A percentile compares a stretch with the other conserved stretches of the same genome.
Evolutionary conservation across 2,329 filamentous ascomycete genomes (phyloP).

Genomic region (Falciphora oryzae): DNA sequence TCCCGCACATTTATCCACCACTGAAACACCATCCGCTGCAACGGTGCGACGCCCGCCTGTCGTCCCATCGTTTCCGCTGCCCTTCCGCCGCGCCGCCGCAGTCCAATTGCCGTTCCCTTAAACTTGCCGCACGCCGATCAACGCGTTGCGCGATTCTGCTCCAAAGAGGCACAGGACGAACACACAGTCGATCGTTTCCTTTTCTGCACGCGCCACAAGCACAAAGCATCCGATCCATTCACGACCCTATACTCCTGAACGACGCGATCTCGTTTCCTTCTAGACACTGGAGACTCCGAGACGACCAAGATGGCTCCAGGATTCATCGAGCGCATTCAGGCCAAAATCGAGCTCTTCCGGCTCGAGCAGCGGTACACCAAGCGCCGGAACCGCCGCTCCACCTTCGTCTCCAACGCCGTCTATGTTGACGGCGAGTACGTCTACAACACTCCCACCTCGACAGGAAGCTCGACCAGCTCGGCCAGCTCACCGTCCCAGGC

Average conservation of each 20-base stretch:
- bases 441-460: slow-evolving; percentile 60
- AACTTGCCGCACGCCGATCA: neutral
- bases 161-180: neutral
- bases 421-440: slow-evolving; percentile 97
- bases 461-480: slow-evolving; percentile 48
- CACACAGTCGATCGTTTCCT: neutral
- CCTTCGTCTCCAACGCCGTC: slow-evolving; percentile 80
- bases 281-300: neutral
- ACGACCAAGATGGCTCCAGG: slow-evolving; percentile 26
- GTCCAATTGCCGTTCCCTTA: neutral
- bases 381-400: slow-evolving; percentile 77
- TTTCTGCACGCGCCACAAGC: neutral
- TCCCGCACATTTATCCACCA: neutral
- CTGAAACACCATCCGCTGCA: neutral
- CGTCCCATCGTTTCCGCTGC: neutral
- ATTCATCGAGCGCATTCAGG: slow-evolving; percentile 55
- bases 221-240: neutral
- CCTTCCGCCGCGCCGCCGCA: neutral
- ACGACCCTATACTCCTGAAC: neutral
- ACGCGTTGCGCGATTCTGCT: neutral
- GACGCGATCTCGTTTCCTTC: neutral
- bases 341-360: slow-evolving; percentile 82
- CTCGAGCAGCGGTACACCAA: slow-evolving; percentile 94
- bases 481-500: slow-evolving; percentile 20
- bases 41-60: neutral